Conservation (phyloP, 495 filamentous ascomycete species). For the Copromyces sp. region DNA sequence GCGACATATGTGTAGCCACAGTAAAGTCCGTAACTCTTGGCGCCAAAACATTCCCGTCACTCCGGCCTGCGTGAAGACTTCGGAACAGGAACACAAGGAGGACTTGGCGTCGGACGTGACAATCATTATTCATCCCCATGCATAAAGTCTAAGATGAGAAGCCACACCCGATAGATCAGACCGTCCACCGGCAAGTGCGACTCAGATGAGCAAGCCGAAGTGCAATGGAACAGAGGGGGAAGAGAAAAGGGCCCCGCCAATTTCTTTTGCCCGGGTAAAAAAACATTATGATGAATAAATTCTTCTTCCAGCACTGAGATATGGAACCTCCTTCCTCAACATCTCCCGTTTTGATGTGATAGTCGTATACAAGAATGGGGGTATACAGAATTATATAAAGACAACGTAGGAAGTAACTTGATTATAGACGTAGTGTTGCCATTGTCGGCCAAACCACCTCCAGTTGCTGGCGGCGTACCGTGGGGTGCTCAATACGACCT, state of each 20-base stretch:
- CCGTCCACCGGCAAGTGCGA: background rate
- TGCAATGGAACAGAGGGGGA: background rate
- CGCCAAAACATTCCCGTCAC: background rate
- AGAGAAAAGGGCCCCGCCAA: background rate
- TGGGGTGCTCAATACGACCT: background rate
- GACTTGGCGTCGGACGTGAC: background rate
- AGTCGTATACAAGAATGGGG: background rate
- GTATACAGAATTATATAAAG: constrained; percentile 1
- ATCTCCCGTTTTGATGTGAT: background rate
- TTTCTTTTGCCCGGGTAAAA: background rate
- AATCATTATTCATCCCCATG: background rate
- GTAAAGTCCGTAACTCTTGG: background rate
- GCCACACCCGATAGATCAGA: background rate
- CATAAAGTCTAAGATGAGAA: background rate
- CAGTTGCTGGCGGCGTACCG: background rate
- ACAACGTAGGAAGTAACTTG: background rate
- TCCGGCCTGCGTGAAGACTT: background rate
- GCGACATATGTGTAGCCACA: background rate
- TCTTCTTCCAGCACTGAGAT: background rate
- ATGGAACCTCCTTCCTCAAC: background rate
- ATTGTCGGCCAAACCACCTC: background rate
- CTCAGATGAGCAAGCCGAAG: background rate
- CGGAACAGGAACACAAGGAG: background rate
- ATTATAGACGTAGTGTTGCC: background rate
- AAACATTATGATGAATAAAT: background rate